Base-by-base conservation (phyloP, 768 basidiomycete species). In the Phallus indusiatus region DNA sequence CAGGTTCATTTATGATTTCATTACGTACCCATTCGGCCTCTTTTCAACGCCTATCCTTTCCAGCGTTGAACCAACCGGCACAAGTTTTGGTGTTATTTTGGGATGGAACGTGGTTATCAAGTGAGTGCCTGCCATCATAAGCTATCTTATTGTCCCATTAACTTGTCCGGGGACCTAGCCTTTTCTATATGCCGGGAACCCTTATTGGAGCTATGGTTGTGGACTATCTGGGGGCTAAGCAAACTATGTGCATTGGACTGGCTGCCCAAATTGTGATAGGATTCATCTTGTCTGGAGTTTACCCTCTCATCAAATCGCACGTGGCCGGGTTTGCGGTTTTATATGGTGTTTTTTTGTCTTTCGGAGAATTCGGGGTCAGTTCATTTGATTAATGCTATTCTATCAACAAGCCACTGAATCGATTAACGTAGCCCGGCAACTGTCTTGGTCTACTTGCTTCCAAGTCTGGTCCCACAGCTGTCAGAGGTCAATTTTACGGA, bases 281-380 rank as follows among this genome's bases (percentile, higher is more conserved):
- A 6, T 96, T 96, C 73, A 81, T 91, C 69, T 90, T 97, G 86
- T 88, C 88, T 62, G 94, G 90, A 1, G 73, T 83, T 18, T 96
- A 94, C 72, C 66, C 61, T 22, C 73, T 76, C 71, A 74, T 93
- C 56, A 78, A 79, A 12, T 66, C 74, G 3, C 76, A 89, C 61
- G 77, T 91, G 54, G 88, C 72, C n/a, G 89, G 76, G 7, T 93
- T 90, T 62, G 86, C 88, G 81, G 83, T 94, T 35, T 74, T 96
- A 8, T 95, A 96, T 65, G 94, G 94, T 14, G 82, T 96, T 53
- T 96, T 96, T 80, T 68, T 94, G 65, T 84, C 82, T 66, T 86
- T 93, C 57, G 94, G 94, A 51, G 94, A 95, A 73, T 74, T 92
- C 24, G 90, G 89, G 78, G 58, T 34, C 75, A 65, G 0, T 6